Percentiles rank a stretch among this genome's conserved stretches.
phyloP scores from a whole-genome alignment of 164 flowering plant genomes.

The Amborella trichopoda region DNA sequence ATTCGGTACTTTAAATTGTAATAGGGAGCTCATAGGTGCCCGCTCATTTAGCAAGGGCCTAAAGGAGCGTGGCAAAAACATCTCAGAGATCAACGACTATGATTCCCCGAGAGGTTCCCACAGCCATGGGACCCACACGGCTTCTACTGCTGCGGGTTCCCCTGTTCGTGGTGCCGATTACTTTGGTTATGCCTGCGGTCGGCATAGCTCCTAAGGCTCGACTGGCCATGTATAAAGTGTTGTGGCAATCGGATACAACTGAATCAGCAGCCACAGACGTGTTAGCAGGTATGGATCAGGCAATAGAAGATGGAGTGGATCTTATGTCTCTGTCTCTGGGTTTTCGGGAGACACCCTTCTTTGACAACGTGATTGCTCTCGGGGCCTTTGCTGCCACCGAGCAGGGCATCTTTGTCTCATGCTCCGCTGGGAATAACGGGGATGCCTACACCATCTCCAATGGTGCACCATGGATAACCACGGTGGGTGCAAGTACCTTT shows the following conservation, averaged over 20 bases:
- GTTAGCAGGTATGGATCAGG: slow-evolving; percentile 49
- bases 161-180: slow-evolving; percentile 18
- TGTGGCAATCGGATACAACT: slow-evolving; percentile 11
- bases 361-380: slow-evolving; percentile 2
- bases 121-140: slow-evolving; percentile 46
- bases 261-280: slow-evolving; percentile 17
- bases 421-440: slow-evolving; percentile 8
- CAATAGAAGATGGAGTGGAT: slow-evolving; percentile 41
- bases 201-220: slow-evolving; percentile 40
- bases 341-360: not conserved
- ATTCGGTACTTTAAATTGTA: slow-evolving; percentile 12
- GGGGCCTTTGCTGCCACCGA: slow-evolving; percentile 9
- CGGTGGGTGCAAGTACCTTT: slow-evolving; percentile 13
- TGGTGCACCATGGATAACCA: not conserved
- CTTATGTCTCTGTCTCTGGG: slow-evolving; percentile 28
- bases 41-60: slow-evolving; percentile 26
- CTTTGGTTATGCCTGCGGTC: slow-evolving; percentile 35
- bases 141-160: slow-evolving; percentile 37
- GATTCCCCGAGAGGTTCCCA: slow-evolving; percentile 24
- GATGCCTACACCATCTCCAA: slow-evolving; percentile 5
- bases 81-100: slow-evolving; percentile 5
- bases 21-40: slow-evolving; percentile 36
- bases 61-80: slow-evolving; percentile 5
- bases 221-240: slow-evolving; percentile 35
- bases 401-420: slow-evolving; percentile 6